A percentile compares a stretch with the other conserved stretches of the same genome.
Conservation (phyloP, 2,329 filamentous ascomycete species). For the Talaromyces rugulosus region DNA sequence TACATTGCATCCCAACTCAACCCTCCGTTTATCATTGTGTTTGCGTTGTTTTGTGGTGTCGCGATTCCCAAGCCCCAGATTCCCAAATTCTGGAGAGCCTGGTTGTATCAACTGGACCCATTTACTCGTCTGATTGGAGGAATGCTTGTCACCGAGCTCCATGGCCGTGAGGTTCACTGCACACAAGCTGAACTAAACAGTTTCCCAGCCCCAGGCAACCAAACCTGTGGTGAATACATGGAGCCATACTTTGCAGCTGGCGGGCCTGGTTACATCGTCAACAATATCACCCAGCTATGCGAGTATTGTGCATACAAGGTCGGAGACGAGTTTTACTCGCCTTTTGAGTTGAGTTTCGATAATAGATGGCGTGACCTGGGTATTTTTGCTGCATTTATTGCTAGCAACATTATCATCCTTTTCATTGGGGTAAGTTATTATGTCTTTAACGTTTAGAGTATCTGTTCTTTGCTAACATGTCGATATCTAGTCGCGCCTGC, state of each 20-base stretch:
- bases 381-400: slow-evolving; percentile 72
- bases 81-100: slow-evolving; percentile 70
- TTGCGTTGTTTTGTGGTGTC: slow-evolving; percentile 83
- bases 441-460: no score
- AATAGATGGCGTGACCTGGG: slow-evolving; percentile 78
- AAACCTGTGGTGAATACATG: slow-evolving; percentile 75
- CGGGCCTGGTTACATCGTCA: slow-evolving; percentile 67
- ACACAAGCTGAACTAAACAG: slow-evolving; percentile 57
- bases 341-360: slow-evolving; percentile 62
- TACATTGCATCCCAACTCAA: slow-evolving; percentile 78
- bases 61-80: slow-evolving; percentile 75
- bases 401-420: slow-evolving; percentile 66
- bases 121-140: slow-evolving; percentile 78
- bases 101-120: slow-evolving; percentile 78
- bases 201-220: slow-evolving; percentile 63
- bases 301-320: slow-evolving; percentile 77
- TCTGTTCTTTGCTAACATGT: slow-evolving; percentile 13
- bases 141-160: slow-evolving; percentile 73
- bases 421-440: slow-evolving; percentile 52
- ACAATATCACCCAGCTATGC: slow-evolving; percentile 63
- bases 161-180: slow-evolving; percentile 62
- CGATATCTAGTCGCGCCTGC: slow-evolving; percentile 33
- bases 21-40: slow-evolving; percentile 77
- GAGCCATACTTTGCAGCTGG: slow-evolving; percentile 61
- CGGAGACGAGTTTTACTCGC: slow-evolving; percentile 74